Evolutionary conservation across 805 yeast genomes (phyloP).

Genomic region (Hanseniaspora guilliermondii): DNA sequence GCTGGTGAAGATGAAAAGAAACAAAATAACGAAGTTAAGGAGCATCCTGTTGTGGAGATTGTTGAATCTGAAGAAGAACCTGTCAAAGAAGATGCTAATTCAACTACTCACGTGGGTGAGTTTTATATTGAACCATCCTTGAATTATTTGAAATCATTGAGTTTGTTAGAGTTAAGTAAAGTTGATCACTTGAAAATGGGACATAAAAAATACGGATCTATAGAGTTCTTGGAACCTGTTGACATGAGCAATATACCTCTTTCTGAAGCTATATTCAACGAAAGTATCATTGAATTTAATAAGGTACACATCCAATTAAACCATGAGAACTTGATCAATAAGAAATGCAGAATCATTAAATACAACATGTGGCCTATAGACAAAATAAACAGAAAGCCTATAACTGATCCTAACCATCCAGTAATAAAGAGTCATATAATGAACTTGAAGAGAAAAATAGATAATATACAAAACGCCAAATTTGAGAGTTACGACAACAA

Average conservation of each 20-base stretch:
- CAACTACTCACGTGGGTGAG: conserved; percentile 48
- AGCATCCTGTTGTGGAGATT: background rate
- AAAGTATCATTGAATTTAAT: conserved; percentile 59
- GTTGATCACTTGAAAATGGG: conserved; percentile 65
- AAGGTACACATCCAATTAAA: conserved; percentile 42
- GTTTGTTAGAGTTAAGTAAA: conserved; percentile 50
- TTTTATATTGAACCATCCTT: conserved; percentile 80
- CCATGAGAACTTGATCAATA: conserved; percentile 70
- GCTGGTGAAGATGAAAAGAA: background rate
- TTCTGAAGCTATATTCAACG: conserved; percentile 51
- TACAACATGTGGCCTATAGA: conserved; percentile 73
- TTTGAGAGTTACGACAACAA: conserved; percentile 69
- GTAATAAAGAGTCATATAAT: conserved; percentile 55
- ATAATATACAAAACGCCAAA: conserved; percentile 29
- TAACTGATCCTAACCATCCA: conserved; percentile 67
- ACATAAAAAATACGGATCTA: conserved; percentile 55
- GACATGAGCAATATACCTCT: conserved; percentile 60
- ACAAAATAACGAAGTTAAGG: background rate
- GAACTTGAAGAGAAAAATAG: conserved; percentile 48
- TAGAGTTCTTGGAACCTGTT: conserved; percentile 69
- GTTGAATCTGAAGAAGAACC: background rate
- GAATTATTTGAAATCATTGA: conserved; percentile 44
- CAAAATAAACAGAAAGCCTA: conserved; percentile 55
- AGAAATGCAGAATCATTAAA: conserved; percentile 58
- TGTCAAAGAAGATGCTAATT: conserved; percentile 30